Conservation (phyloP, 129 eudicot genomes). For the Erigeron canadensis region DNA sequence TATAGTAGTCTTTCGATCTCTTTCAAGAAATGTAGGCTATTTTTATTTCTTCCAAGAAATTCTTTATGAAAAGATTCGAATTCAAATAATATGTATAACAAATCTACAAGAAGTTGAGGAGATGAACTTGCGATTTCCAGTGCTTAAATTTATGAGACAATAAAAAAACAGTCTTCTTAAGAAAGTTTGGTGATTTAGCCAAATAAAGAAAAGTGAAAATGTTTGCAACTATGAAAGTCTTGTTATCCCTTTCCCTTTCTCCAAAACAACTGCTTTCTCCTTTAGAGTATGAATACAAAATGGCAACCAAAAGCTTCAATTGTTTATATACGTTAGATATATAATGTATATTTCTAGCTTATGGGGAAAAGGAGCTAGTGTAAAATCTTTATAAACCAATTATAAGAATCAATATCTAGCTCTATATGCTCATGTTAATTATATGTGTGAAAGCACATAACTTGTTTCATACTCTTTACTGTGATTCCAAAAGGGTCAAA, state of each 20-base stretch:
- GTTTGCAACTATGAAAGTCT: conserved; percentile 29
- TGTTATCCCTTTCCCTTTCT: conserved; percentile 27
- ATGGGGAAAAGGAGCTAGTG: no score
- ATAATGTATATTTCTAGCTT: no score
- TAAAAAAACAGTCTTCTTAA: conserved; percentile 16
- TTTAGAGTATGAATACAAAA: conserved; percentile 15
- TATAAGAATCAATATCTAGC: not conserved
- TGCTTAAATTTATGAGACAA: conserved; percentile 10
- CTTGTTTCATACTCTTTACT: not conserved
- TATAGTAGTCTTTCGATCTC: no score
- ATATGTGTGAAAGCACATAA: not conserved
- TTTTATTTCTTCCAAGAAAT: no score
- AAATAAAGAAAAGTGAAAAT: conserved; percentile 36
- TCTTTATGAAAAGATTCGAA: no score
- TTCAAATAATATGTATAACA: not conserved
- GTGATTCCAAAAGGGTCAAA: not conserved
- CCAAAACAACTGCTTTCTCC: conserved; percentile 31
- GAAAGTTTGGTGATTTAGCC: conserved; percentile 32
- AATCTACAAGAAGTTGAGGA: not conserved
- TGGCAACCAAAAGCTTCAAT: conserved; percentile 11
- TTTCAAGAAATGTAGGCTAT: no score
- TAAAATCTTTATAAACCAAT: not conserved
- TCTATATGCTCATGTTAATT: not conserved
- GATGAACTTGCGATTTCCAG: not conserved
- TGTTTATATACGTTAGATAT: conserved; percentile 2